Evolutionary conservation across 192 early-diverging fungal genomes (phyloP), one percentile per base, ranked within the genome.

Genomic region (Physocladia obscura): DNA sequence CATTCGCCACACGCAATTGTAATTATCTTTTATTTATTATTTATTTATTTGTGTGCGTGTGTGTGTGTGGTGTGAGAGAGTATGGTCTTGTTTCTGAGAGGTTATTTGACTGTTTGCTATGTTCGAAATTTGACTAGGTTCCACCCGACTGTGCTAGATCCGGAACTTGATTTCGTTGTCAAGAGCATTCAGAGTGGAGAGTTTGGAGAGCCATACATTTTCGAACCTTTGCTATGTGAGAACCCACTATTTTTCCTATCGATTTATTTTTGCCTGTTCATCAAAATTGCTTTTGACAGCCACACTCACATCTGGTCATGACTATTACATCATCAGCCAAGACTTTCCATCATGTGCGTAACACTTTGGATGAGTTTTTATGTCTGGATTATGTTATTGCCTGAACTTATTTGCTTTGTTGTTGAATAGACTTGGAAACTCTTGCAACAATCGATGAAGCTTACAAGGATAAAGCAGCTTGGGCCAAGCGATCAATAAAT

Each of bases 301-400:
- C 30, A 91, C 93, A 37, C 82, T 91, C 39, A 73, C 71, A 5
- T 19, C 44, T 54, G 90, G 93, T 59, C 87, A 89, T 77, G 96
- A 98, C 76, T 94, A 91, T 56, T 95, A 95, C 63, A 64, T 95
- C 31, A 77, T 95, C 32, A 89, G 84, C 26, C 87, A 88, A 1
- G 97, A 98, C 71, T 98, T 98, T 79, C 81, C 82, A 2, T 85
- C 91, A 29, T 98, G 88, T 81, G 56, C n/a, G n/a, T n/a, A n/a
- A n/a, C n/a, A n/a, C n/a, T n/a, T n/a, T n/a, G n/a, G n/a, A n/a
- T n/a, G n/a, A 75, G 68, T 52, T 19, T 34, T 36, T 31, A 6
- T 51, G 37, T 67, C 22, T 56, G 22, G 24, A 36, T 50, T 77
- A 58, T 72, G n/a, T n/a, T n/a, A n/a, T n/a, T n/a, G n/a, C n/a